Evolutionary conservation across 2,329 filamentous ascomycete species (phyloP).

Genomic region (Epichloe glyceriae): DNA sequence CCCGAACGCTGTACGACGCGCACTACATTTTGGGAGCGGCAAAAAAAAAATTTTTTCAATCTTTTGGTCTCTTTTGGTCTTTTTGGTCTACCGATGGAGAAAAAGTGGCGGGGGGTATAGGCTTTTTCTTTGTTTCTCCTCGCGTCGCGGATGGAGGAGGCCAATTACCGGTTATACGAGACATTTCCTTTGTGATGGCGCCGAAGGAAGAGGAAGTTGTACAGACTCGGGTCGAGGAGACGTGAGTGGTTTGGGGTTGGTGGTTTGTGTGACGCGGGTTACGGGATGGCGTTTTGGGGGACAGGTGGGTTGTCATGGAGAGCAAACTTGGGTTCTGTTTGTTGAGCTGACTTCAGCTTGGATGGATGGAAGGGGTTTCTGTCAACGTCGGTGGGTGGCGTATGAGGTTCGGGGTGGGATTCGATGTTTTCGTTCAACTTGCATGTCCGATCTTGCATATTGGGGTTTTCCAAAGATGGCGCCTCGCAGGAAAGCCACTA

Average conservation of each 20-base stretch:
- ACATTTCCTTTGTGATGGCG: too few relatives aligned
- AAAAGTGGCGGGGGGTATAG: neutral
- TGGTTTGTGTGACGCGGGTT: neutral
- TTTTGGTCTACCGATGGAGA: too few relatives aligned
- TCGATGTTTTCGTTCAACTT: neutral
- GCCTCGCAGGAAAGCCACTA: neutral
- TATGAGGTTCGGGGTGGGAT: too few relatives aligned
- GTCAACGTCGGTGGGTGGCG: too few relatives aligned
- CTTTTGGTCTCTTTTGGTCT: too few relatives aligned
- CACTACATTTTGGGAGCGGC: too few relatives aligned
- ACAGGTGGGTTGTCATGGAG: neutral
- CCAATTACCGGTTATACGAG: neutral
- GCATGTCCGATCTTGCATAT: neutral
- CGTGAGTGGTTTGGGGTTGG: neutral
- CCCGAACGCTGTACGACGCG: too few relatives aligned
- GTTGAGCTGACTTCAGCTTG: neutral
- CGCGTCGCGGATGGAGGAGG: too few relatives aligned
- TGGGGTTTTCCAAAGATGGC: neutral
- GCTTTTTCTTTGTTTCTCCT: neutral
- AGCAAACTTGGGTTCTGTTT: slow-evolving; percentile 1
- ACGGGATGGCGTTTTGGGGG: neutral
- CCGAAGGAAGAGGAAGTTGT: neutral
- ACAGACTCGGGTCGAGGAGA: neutral
- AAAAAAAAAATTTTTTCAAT: too few relatives aligned
- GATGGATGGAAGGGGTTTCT: too few relatives aligned